These are phyloP conservation scores for Globisporangium barbulae DNA, from an alignment of 352 stramenopile species.

Conservation along the genomic window DNA sequence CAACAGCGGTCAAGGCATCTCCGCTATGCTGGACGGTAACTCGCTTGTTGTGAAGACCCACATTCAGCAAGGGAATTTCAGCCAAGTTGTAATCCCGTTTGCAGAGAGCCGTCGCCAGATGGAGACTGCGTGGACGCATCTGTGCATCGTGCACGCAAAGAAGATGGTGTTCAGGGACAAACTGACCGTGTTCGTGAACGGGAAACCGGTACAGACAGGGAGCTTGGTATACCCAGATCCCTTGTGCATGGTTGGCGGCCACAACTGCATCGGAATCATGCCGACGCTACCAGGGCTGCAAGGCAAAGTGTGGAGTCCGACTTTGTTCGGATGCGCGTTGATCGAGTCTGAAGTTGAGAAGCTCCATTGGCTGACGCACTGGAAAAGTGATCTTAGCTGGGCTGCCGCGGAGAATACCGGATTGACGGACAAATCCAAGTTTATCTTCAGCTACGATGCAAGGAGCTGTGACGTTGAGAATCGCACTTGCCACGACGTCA, in stretches of 20 bases:
- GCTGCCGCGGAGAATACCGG: constrained; percentile 60
- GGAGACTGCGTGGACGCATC: constrained; percentile 57
- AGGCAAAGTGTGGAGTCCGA: constrained; percentile 74
- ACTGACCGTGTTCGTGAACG: constrained; percentile 66
- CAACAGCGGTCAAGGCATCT: constrained; percentile 70
- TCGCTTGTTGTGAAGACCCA: constrained; percentile 60
- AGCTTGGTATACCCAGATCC: constrained; percentile 75
- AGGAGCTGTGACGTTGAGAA: constrained; percentile 55
- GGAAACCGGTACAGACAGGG: constrained; percentile 48
- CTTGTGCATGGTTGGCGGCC: constrained; percentile 57
- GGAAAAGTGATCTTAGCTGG: constrained; percentile 63
- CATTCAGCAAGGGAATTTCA: constrained; percentile 31
- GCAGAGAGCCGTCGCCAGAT: constrained; percentile 40
- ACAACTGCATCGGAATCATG: constrained; percentile 69
- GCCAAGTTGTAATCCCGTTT: constrained; percentile 64
- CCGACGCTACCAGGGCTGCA: constrained; percentile 47
- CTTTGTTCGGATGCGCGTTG: constrained; percentile 65
- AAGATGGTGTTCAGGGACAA: constrained; percentile 91
- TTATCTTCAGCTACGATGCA: constrained; percentile 80
- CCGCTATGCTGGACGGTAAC: constrained; percentile 45
- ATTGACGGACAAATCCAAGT: constrained; percentile 70
- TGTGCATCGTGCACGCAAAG: constrained; percentile 81
- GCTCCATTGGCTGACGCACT: constrained; percentile 75
- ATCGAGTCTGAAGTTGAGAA: constrained; percentile 62
- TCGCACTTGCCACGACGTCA: constrained; percentile 66